Percentiles rank a stretch among this genome's conserved stretches.
Evolutionary conservation across 306 rosid genomes (phyloP).

Genomic region (Macrotyloma uniflorum): DNA sequence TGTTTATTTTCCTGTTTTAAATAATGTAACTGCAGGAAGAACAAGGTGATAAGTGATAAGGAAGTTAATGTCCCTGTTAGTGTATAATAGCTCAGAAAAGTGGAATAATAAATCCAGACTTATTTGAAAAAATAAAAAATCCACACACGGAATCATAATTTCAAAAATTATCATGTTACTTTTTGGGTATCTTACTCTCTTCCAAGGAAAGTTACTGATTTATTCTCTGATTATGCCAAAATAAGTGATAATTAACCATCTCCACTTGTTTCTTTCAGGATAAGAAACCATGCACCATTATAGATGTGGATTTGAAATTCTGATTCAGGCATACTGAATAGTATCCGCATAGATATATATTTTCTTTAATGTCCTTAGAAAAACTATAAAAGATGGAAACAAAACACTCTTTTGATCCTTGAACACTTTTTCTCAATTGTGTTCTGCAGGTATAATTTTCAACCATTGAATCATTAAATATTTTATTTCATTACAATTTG

Average conservation of each 20-base stretch:
- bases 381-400: neutral
- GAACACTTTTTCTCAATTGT: neutral
- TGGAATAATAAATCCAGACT: neutral
- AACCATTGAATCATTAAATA: neutral
- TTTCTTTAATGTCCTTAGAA: neutral
- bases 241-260: neutral
- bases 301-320: neutral
- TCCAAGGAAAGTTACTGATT: slow-evolving; percentile 1
- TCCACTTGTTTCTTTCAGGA: neutral
- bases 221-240: slow-evolving; percentile 11
- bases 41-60: neutral
- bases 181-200: neutral
- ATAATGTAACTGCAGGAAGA: slow-evolving; percentile 59
- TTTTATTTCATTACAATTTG: neutral
- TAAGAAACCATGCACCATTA: neutral
- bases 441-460: slow-evolving; percentile 15
- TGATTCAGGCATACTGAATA: slow-evolving; percentile 1
- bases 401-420: slow-evolving; percentile 20
- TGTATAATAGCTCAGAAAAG: neutral
- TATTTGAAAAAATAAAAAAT: neutral
- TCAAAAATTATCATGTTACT: slow-evolving; percentile 2
- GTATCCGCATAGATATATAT: neutral
- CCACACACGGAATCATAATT: neutral
- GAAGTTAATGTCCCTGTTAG: neutral
- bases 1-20: slow-evolving; percentile 60